phyloP scores from a whole-genome alignment of 805 yeast species.

The Candida sakaeoensis region DNA sequence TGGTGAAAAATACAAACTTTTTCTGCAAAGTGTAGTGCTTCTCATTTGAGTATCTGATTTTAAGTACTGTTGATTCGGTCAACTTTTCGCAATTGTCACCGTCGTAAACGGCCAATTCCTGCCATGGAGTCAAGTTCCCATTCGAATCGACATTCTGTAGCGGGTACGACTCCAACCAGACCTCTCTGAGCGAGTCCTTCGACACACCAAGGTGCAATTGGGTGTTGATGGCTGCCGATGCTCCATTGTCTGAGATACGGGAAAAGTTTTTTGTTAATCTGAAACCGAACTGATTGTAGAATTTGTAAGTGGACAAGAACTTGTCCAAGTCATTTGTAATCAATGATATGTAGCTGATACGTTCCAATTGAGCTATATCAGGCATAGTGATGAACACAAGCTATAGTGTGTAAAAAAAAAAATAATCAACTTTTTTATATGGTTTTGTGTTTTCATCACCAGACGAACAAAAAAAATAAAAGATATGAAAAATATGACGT shows the following conservation, averaged over 20 bases:
- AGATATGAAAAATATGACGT: too few species aligned
- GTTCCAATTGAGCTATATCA: constrained; percentile 14
- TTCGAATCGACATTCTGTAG: constrained; percentile 32
- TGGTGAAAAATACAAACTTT: constrained; percentile 29
- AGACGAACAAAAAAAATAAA: too few species aligned
- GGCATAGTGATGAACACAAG: constrained; percentile 7
- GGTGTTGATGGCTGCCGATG: constrained; percentile 22
- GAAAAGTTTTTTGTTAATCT: constrained; percentile 55
- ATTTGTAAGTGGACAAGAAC: constrained; percentile 48
- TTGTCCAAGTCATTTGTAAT: constrained; percentile 48
- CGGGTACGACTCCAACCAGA: constrained; percentile 72
- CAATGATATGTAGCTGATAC: constrained; percentile 57
- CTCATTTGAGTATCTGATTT: constrained; percentile 28
- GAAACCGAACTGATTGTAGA: constrained; percentile 62
- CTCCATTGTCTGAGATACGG: constrained; percentile 42
- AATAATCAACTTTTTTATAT: too few species aligned
- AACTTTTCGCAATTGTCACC: constrained; percentile 33
- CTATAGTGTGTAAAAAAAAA: too few species aligned
- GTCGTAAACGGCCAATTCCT: constrained; percentile 33
- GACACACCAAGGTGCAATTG: constrained; percentile 50
- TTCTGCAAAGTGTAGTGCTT: constrained; percentile 9
- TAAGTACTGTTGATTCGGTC: constrained; percentile 28
- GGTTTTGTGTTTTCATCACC: constrained; percentile 8
- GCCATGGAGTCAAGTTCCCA: constrained; percentile 39
- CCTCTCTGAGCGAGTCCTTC: constrained; percentile 61